Base-by-base conservation (phyloP, 768 basidiomycete genomes). In the Xerocomus potaroensis region DNA sequence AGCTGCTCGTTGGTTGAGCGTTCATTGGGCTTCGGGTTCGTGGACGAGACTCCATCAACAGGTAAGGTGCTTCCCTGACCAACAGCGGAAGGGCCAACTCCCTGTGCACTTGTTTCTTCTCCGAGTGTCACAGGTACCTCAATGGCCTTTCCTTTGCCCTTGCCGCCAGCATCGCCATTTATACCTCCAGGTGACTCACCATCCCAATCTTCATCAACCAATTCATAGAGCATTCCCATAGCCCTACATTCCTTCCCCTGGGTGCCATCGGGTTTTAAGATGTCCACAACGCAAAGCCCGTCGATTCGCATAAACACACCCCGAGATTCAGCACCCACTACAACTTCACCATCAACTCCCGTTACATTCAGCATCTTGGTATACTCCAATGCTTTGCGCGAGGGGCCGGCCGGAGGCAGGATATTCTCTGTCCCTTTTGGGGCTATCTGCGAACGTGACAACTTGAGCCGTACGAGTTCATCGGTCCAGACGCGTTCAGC, bases 401-500 rank as follows among this genome's bases (percentile, higher is more conserved):
- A 69, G 16, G 83, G 80, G 8, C 82, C 81, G 16, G 86, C 76
- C 1, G 87, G 81, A 1, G 81, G 67, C 3, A 73, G 63, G 33
- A 91, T 81, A 47, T 77, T 62, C 36, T 75, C 72, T 2, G 76
- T 74, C 18, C 88, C 87, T 30, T 71, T 56, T 6, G 87, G 86
- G 11, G 85, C 85, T 46, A 90, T 72, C 50, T 79, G 79, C 27
- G 73, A 69, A 31, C 87, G 76, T 1, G 81, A 76, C 21, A 85
- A 65, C 57, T 88, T 88, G 40, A 95, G 71, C 19, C 91, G 79
- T 30, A 93, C 78, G 45, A 93, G 76, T 51, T 95, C 91, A 48
- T 86, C 87, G 5, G 76, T 71, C 91, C 91, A 95, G 43, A 93
- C 87, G 24, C 88, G 77, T 59, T 93, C 91, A 1, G 83, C 80